Evolutionary conservation across 2,329 filamentous ascomycete species (phyloP).

Genomic region (Pseudogymnoascus pannorum): DNA sequence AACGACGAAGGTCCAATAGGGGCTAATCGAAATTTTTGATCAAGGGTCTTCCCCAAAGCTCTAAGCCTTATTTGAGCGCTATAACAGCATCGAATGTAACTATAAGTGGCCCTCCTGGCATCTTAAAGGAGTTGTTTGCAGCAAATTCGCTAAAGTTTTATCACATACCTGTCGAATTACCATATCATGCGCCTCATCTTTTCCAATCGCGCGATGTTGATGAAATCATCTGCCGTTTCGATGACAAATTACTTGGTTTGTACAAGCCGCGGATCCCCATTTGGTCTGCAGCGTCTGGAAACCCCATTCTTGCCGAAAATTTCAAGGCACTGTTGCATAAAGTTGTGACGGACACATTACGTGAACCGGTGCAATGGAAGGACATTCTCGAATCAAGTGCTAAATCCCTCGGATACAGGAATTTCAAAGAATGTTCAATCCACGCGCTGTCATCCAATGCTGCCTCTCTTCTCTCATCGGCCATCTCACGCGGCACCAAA

Average conservation of each 20-base stretch:
- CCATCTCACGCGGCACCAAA: neutral
- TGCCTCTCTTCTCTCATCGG: neutral
- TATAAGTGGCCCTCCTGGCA: constrained; percentile 10
- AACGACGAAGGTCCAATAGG: neutral
- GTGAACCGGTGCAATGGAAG: constrained; percentile 16
- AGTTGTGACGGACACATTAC: constrained; percentile 18
- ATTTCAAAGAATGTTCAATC: neutral
- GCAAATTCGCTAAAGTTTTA: neutral
- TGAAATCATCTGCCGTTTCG: neutral
- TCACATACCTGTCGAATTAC: constrained; percentile 14
- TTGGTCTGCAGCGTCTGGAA: constrained; percentile 14
- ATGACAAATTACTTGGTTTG: constrained; percentile 4
- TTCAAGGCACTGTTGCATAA: constrained; percentile 16
- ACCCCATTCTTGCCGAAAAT: neutral
- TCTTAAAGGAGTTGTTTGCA: constrained; percentile 5
- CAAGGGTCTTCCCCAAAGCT: neutral
- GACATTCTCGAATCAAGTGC: constrained; percentile 1
- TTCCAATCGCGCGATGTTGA: constrained; percentile 16
- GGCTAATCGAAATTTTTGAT: neutral
- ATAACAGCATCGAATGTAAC: constrained; percentile 11
- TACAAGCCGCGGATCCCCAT: constrained; percentile 14
- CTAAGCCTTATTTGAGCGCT: constrained; percentile 11
- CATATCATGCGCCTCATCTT: constrained; percentile 23
- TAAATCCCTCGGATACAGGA: neutral
- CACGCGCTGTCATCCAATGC: neutral